Evolutionary conservation across 1,284 basidiomycete genomes (phyloP).

Genomic region (Naganishia sp.): DNA sequence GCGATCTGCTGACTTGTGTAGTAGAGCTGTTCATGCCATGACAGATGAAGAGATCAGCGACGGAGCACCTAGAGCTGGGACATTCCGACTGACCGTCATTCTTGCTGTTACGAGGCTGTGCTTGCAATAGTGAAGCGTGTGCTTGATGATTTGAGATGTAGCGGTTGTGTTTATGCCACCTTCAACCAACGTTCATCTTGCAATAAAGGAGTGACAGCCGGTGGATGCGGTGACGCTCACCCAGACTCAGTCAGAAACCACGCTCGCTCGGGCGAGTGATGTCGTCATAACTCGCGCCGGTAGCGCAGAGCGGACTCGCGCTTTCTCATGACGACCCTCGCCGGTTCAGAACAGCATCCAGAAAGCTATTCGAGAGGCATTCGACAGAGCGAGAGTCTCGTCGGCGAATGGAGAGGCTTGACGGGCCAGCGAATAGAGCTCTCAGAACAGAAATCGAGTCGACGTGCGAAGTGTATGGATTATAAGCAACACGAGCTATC

Average conservation of each 20-base stretch:
- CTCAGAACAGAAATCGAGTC: too few relatives aligned
- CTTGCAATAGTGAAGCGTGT: not conserved
- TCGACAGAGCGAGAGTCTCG: too few relatives aligned
- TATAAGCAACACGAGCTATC: too few relatives aligned
- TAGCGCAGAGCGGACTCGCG: not conserved
- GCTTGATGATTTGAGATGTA: too few relatives aligned
- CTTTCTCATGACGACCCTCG: not conserved
- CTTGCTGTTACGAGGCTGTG: not conserved
- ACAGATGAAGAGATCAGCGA: not conserved
- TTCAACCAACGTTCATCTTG: not conserved
- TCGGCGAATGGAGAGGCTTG: too few relatives aligned
- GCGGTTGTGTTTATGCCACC: too few relatives aligned
- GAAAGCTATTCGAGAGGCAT: too few relatives aligned
- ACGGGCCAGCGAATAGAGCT: too few relatives aligned
- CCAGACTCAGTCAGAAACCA: conserved; percentile 14
- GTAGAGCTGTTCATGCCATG: conserved; percentile 14
- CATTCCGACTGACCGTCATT: conserved; percentile 11
- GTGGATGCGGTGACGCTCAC: conserved; percentile 1
- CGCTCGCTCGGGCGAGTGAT: not conserved
- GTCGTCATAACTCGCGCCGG: conserved; percentile 1
- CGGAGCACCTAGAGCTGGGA: too few relatives aligned
- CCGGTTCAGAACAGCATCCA: too few relatives aligned
- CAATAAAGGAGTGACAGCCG: not conserved
- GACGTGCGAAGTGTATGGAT: too few relatives aligned
- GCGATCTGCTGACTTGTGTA: conserved; percentile 15